These are phyloP conservation scores for Curvularia eragrostidis DNA, from an alignment of 2,329 filamentous ascomycete species.

Conservation along the genomic window DNA sequence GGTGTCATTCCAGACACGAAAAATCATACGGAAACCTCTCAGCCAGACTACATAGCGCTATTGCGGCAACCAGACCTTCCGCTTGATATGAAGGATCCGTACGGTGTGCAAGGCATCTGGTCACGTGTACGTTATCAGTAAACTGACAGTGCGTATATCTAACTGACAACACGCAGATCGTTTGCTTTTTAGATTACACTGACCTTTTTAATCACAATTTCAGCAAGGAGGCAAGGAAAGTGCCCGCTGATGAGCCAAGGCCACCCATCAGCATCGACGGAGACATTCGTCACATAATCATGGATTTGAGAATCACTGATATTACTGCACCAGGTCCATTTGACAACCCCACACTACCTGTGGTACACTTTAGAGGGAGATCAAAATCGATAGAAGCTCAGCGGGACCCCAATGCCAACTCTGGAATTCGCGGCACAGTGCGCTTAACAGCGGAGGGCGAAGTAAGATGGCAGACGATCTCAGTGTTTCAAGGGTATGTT, in stretches of 20 bases:
- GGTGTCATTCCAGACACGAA: conserved; percentile 32
- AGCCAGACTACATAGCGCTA: conserved; percentile 16
- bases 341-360: conserved; percentile 65
- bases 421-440: conserved; percentile 68
- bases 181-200: conserved; percentile 53
- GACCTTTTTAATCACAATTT: conserved; percentile 79
- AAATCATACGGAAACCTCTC: conserved; percentile 16
- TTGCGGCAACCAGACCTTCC: conserved; percentile 48
- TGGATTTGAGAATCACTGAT: conserved; percentile 67
- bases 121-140: conserved; percentile 60
- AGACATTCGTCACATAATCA: conserved; percentile 72
- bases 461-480: conserved; percentile 75
- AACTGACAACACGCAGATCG: conserved; percentile 44
- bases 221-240: conserved; percentile 46
- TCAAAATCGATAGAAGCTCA: conserved; percentile 67
- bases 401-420: conserved; percentile 74
- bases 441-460: conserved; percentile 72
- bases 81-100: conserved; percentile 69
- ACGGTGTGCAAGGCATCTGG: conserved; percentile 66
- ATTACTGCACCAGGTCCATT: conserved; percentile 66
- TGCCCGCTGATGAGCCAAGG: conserved; percentile 50
- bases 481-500: conserved; percentile 62
- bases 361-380: conserved; percentile 71
- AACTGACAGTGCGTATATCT: neutral
- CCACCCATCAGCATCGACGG: conserved; percentile 68